Evolutionary conservation across 495 filamentous ascomycete species (phyloP).

Genomic region (Aspergillus panamensis): DNA sequence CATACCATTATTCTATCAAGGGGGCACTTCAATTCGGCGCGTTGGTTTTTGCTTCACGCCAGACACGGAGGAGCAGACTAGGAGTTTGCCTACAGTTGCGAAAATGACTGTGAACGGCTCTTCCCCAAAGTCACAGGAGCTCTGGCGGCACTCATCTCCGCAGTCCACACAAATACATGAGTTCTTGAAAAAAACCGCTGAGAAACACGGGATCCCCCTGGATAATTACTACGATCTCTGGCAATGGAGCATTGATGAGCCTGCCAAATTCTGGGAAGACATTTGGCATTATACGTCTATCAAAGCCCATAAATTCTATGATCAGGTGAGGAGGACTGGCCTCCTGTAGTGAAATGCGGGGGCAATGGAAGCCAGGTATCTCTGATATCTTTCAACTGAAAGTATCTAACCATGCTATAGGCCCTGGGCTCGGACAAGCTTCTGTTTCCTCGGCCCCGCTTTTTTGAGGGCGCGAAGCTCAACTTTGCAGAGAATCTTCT

Average conservation of each 20-base stretch:
- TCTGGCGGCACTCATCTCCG: constrained; percentile 72
- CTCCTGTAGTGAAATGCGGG: neutral
- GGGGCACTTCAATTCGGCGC: neutral
- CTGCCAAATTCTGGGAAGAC: constrained; percentile 77
- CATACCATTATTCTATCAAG: neutral
- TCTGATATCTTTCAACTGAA: neutral
- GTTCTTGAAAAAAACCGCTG: constrained; percentile 65
- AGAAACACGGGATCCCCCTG: constrained; percentile 61
- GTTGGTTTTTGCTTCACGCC: neutral
- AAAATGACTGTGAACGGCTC: constrained; percentile 30
- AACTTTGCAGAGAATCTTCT: constrained; percentile 95
- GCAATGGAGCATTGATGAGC: constrained; percentile 77
- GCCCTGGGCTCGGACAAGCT: constrained; percentile 60
- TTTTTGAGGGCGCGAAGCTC: constrained; percentile 72
- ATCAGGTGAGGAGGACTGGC: constrained; percentile 45
- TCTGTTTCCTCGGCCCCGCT: constrained; percentile 82
- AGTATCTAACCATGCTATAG: constrained; percentile 38
- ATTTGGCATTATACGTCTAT: constrained; percentile 80
- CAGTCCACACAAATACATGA: constrained; percentile 62
- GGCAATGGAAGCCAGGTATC: neutral
- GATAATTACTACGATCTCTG: constrained; percentile 66
- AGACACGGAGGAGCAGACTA: neutral
- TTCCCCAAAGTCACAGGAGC: constrained; percentile 37
- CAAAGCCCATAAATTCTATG: constrained; percentile 60
- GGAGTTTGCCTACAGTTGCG: constrained; percentile 5